A percentile compares a stretch with the other conserved stretches of the same genome.
These are phyloP conservation scores for Pichia gijzeniarum DNA, from an alignment of 805 yeast genomes.

Conservation along the genomic window DNA sequence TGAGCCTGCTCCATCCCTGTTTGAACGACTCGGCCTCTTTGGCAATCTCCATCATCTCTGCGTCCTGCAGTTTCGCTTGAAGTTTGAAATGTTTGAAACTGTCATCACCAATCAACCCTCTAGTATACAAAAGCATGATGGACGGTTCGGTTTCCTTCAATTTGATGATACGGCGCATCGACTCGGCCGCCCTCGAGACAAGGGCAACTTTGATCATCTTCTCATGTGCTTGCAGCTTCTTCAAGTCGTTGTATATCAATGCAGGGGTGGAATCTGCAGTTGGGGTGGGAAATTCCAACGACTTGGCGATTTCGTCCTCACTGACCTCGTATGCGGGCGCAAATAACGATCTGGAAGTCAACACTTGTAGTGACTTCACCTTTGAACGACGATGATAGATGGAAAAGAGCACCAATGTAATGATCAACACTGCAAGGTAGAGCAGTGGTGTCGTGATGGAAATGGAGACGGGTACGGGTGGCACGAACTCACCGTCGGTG, in stretches of 20 bases:
- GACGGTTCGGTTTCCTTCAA: constrained; percentile 72
- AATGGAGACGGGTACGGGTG: constrained; percentile 26
- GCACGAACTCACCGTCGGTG: constrained; percentile 4
- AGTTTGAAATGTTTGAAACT: constrained; percentile 72
- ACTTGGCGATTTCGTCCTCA: not conserved
- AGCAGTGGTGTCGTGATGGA: constrained; percentile 68
- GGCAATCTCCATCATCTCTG: constrained; percentile 72
- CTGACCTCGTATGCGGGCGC: constrained; percentile 7
- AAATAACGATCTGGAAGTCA: constrained; percentile 13
- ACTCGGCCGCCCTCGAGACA: constrained; percentile 69
- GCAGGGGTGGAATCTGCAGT: constrained; percentile 17
- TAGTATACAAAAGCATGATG: constrained; percentile 67
- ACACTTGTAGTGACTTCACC: constrained; percentile 7
- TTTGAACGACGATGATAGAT: constrained; percentile 45
- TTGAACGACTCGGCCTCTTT: constrained; percentile 66
- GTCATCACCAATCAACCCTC: constrained; percentile 89
- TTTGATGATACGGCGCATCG: constrained; percentile 74
- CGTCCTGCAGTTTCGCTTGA: constrained; percentile 70
- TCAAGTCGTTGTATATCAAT: constrained; percentile 16
- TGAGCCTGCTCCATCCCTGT: constrained; percentile 60
- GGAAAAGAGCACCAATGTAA: constrained; percentile 65
- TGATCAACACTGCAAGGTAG: constrained; percentile 62
- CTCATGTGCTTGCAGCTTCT: constrained; percentile 61
- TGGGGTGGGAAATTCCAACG: constrained; percentile 1
- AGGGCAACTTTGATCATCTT: constrained; percentile 42